Base-by-base conservation (phyloP, 2,329 filamentous ascomycete species). In the Cryphonectria nitschkei region DNA sequence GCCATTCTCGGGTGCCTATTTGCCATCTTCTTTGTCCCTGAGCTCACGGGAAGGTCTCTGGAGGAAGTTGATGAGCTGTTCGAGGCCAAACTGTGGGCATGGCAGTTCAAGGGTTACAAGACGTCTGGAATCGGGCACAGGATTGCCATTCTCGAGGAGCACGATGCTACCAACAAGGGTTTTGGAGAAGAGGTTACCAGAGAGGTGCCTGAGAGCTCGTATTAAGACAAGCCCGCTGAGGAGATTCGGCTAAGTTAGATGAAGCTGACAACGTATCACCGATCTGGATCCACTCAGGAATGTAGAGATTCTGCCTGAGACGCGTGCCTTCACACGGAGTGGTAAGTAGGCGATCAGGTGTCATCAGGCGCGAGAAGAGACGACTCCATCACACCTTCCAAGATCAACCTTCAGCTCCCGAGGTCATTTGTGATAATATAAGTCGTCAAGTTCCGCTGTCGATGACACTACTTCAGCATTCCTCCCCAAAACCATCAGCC, bases 51-150 rank as follows among this genome's bases (percentile, higher is more conserved):
- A 2, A 64, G 71, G 19, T 67, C 67, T 9, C 39, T 72, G 22
- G 71, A 72, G 60, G 71, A 72, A 61, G 52, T 72, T 1, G 71
- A 72, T 19, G 69, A 70, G 54, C 60, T 72, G 5, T 72, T 72
- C n/a, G 70, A 67, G 16, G 67, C 67, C 32, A 34, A 29, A 14
- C 19, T 70, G 19, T 54, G 50, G 62, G 70, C 70, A 1, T 70
- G 70, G 70, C 67, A 70, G 43, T 70, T 72, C 54, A 65, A 60
- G 19, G 50, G 29, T 2, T 68, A 71, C 61, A 67, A 68, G 66
- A 71, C 69, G 26, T n/a, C 34, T 1, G 69, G 69, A 9, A 71
- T 61, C 14, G 70, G 70, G 11, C 34, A 60, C 5, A n/a, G 65
- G 32, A 67, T 67, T 11, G 54, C 65, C 19, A 11, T 56, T 19